Percentiles rank a stretch among this genome's conserved stretches.
Evolutionary conservation across 2,329 filamentous ascomycete species (phyloP).

Genomic region (Xylariaceae sp.): DNA sequence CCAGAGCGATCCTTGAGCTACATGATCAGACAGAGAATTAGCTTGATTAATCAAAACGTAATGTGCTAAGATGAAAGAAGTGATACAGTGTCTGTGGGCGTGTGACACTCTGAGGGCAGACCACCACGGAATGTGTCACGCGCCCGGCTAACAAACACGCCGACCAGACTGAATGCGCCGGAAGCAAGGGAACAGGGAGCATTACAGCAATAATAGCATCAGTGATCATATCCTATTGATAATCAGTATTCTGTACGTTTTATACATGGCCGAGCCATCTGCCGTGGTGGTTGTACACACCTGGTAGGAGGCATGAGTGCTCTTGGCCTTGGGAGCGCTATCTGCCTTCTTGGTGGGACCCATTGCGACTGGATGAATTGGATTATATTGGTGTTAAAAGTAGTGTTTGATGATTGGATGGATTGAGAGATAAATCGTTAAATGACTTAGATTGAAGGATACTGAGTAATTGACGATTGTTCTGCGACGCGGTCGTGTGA

Average conservation of each 20-base stretch:
- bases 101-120: constrained; percentile 9
- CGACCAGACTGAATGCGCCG: constrained; percentile 44
- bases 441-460: constrained; percentile 34
- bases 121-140: constrained; percentile 2
- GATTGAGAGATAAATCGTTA: constrained; percentile 35
- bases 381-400: constrained; percentile 28
- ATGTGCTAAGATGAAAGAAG: background rate
- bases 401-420: constrained; percentile 25
- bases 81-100: background rate
- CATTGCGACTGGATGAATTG: constrained; percentile 51
- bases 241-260: constrained; percentile 44
- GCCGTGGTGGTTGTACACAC: constrained; percentile 47
- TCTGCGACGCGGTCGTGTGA: constrained; percentile 36
- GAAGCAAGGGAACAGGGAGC: constrained; percentile 43
- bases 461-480: constrained; percentile 26
- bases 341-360: constrained; percentile 66
- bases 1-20: constrained; percentile 69
- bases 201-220: constrained; percentile 67
- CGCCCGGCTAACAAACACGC: constrained; percentile 34
- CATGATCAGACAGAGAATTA: constrained; percentile 46
- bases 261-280: constrained; percentile 21
- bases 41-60: constrained; percentile 35
- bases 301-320: constrained; percentile 63
- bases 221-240: constrained; percentile 64
- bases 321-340: constrained; percentile 57